Evolutionary conservation across 176 grass and related monocot genomes (phyloP).

Genomic region (Tillandsia fasciculata): DNA sequence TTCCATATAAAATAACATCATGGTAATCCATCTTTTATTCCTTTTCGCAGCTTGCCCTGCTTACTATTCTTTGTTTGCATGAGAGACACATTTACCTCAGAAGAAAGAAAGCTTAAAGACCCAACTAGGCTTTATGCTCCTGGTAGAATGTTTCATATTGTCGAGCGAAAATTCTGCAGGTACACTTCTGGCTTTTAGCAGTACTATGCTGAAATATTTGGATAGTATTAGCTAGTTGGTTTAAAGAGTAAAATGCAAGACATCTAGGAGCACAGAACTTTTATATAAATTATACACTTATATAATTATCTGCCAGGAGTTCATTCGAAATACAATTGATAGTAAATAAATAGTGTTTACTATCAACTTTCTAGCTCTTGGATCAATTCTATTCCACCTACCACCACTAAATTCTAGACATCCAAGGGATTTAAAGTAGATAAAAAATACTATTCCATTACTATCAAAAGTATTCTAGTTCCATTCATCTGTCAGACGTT

Average conservation of each 20-base stretch:
- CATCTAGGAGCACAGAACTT: no score
- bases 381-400: no score
- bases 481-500: no score
- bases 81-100: slow-evolving; percentile 98
- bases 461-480: no score
- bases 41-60: slow-evolving; percentile 93
- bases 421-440: no score
- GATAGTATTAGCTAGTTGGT: not conserved
- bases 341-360: no score
- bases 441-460: no score
- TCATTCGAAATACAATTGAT: no score
- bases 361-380: no score
- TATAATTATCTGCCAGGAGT: no score
- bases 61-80: slow-evolving; percentile 82
- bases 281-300: no score
- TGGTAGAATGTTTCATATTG: slow-evolving; percentile 93
- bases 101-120: slow-evolving; percentile 73
- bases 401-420: no score
- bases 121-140: slow-evolving; percentile 91
- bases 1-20: slow-evolving; percentile 2
- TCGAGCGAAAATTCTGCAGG: slow-evolving; percentile 97
- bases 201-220: not conserved
- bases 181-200: slow-evolving; percentile 14
- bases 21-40: slow-evolving; percentile 41
- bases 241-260: not conserved